phyloP scores from a whole-genome alignment of 345 rosid genomes.

The Turritis glabra region DNA sequence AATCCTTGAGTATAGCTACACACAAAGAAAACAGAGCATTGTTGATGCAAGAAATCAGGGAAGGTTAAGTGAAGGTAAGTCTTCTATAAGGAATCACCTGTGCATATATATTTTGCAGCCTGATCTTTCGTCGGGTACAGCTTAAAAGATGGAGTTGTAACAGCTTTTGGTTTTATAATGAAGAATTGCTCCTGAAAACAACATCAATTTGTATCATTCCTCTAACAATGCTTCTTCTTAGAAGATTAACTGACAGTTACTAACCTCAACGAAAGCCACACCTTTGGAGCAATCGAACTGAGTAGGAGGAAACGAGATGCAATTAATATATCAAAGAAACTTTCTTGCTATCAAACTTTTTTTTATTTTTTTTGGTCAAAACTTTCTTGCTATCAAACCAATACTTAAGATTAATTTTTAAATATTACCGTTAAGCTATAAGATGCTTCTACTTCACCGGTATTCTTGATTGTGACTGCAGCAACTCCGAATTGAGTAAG shows the following conservation, averaged over 20 bases:
- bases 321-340: neutral
- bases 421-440: conserved; percentile 79
- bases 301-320: conserved; percentile 23
- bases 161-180: conserved; percentile 73
- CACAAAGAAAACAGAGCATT: conserved; percentile 24
- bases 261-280: conserved; percentile 74
- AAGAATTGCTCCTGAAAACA: conserved; percentile 80
- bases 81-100: conserved; percentile 45
- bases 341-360: neutral
- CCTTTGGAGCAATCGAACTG: conserved; percentile 91
- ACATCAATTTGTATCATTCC: conserved; percentile 12
- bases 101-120: conserved; percentile 75
- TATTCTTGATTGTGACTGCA: conserved; percentile 65
- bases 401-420: neutral
- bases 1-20: conserved; percentile 86
- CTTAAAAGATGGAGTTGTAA: conserved; percentile 64
- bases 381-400: neutral
- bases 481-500: conserved; percentile 87
- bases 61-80: neutral
- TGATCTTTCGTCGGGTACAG: conserved; percentile 79
- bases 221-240: conserved; percentile 2
- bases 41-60: neutral
- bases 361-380: too few species aligned
- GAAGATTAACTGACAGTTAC: neutral
- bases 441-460: conserved; percentile 89